Conservation (phyloP, 208 protist genomes). For the Trypanosoma theileri region DNA sequence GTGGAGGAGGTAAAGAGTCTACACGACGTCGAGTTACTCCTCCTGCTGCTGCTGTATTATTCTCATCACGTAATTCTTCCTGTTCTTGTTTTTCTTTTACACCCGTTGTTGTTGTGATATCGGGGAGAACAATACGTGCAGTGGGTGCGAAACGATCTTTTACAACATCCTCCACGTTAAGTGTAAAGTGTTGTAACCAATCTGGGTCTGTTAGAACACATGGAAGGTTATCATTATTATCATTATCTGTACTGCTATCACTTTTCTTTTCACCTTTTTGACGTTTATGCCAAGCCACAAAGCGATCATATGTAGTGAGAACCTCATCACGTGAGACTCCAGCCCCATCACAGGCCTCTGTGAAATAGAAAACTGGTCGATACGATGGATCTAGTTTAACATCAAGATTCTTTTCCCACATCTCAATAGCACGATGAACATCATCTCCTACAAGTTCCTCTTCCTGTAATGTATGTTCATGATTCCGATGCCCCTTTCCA, state of each 20-base stretch:
- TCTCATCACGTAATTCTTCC: background rate
- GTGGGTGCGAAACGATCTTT: conserved; percentile 17
- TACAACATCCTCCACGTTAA: conserved; percentile 39
- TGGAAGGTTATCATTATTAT: conserved; percentile 13
- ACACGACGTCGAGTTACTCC: background rate
- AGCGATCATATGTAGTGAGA: conserved; percentile 17
- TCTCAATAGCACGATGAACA: conserved; percentile 19
- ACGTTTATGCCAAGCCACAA: conserved; percentile 10
- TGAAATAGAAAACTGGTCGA: conserved; percentile 19
- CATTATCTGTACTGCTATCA: background rate
- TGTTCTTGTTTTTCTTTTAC: background rate
- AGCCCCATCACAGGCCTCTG: conserved; percentile 13
- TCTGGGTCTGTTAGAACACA: conserved; percentile 22
- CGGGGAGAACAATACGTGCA: conserved; percentile 13
- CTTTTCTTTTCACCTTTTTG: background rate
- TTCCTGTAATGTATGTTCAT: background rate
- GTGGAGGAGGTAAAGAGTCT: conserved; percentile 25
- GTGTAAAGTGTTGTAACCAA: conserved; percentile 43
- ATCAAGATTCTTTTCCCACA: conserved; percentile 25
- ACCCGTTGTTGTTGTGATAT: background rate
- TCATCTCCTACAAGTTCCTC: conserved; percentile 24
- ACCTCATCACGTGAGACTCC: conserved; percentile 21
- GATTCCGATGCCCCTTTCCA: background rate
- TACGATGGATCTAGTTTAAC: background rate
- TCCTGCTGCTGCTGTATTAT: background rate